Evolutionary conservation across 768 basidiomycete genomes (phyloP), one percentile per base, ranked within the genome.

Genomic region (Rhodocollybia butyracea): DNA sequence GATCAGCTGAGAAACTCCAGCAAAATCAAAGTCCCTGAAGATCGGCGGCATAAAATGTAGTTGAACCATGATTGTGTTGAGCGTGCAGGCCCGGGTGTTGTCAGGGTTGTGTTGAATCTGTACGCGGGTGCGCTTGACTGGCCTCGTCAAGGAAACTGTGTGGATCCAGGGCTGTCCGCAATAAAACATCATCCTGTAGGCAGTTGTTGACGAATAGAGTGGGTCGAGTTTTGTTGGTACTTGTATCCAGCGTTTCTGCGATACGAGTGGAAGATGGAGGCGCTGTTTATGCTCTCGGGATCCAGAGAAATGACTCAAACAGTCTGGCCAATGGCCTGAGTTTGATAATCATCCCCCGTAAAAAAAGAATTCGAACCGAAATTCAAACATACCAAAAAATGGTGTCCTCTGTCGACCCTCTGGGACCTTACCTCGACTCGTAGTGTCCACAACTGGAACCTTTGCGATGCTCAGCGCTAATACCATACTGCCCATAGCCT

Each of bases 181-280:
- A 77, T 12, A 99, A 76, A 42, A 99, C 94, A 60, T 97, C 97
- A 67, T 97, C 98, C 64, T 93, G 86, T 55, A 99, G 75, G 54
- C 97, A 97, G 64, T 98, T 99, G 70, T 98, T 99, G 60, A 99
- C 92, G 68, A 99, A 99, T 78, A 91, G 88, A 2, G 95, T 98
- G 2, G 94, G 89, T 57, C 93, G 88, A 21, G 88, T 84, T 73
- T 97, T 96, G 78, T 98, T 97, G 61, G 98, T 95, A 64, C 91
- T 90, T 2, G 94, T 91, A 68, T 99, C 97, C 52, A 97, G 75
- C 85, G 98, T 98, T 58, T 98, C 96, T 38, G 94, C 95, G 54
- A 98, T 94, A 69, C 94, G 97, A 57, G 98, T 97, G 0, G 96
- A 83, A 4, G 96, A 91, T 8, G 97, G 96, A 0, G 94, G 92